These are phyloP conservation scores for Rhinocladiella similis DNA, from an alignment of 2,329 filamentous ascomycete species.

Conservation along the genomic window DNA sequence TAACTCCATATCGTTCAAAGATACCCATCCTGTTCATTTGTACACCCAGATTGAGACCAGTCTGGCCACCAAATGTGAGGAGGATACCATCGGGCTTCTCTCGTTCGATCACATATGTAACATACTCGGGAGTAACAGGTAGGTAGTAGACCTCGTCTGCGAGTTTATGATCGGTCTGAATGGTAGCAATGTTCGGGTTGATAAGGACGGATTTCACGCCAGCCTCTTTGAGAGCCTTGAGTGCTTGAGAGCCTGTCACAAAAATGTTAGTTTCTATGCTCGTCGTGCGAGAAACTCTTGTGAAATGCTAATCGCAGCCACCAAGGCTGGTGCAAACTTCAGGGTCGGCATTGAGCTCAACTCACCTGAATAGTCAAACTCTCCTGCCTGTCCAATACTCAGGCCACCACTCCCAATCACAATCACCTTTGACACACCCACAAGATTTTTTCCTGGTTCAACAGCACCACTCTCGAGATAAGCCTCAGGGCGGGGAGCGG, in stretches of 20 bases:
- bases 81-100: constrained; percentile 97
- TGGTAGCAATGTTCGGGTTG: constrained; percentile 98
- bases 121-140: constrained; percentile 95
- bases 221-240: constrained; percentile 96
- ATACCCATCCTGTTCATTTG: constrained; percentile 95
- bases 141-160: constrained; percentile 98
- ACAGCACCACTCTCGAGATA: constrained; percentile 88
- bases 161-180: constrained; percentile 94
- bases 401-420: constrained; percentile 95
- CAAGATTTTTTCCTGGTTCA: constrained; percentile 70
- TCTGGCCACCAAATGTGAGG: constrained; percentile 95
- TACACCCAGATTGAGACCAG: constrained; percentile 92
- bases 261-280: neutral
- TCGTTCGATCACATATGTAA: constrained; percentile 94
- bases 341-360: constrained; percentile 25
- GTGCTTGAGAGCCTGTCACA: constrained; percentile 78
- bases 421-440: constrained; percentile 94
- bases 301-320: too few relatives aligned
- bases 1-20: constrained; percentile 92
- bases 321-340: neutral
- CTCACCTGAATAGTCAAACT: constrained; percentile 97
- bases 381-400: constrained; percentile 94
- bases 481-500: constrained; percentile 77
- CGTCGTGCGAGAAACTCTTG: neutral
- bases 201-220: constrained; percentile 88